phyloP scores from a whole-genome alignment of 2,329 filamentous ascomycete species.

The Colletotrichum graminicola region DNA sequence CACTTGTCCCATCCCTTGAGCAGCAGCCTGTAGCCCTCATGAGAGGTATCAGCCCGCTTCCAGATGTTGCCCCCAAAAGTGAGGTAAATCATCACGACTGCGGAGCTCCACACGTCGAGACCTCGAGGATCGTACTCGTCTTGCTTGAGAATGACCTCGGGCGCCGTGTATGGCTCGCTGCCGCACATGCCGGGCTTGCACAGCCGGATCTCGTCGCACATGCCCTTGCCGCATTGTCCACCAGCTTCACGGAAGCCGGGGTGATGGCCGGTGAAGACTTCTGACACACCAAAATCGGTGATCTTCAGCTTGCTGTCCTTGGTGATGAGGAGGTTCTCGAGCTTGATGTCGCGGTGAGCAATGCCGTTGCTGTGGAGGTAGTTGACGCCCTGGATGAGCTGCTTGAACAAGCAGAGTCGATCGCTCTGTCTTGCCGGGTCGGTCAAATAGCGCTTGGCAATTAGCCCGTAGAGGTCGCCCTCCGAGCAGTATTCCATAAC shows the following conservation, averaged over 20 bases:
- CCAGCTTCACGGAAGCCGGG: slow-evolving; percentile 80
- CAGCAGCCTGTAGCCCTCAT: slow-evolving; percentile 72
- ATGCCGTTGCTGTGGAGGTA: slow-evolving; percentile 88
- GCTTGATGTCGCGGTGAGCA: slow-evolving; percentile 90
- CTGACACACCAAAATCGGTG: slow-evolving; percentile 90
- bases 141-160: slow-evolving; percentile 81
- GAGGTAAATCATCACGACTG: slow-evolving; percentile 84
- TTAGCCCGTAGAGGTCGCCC: slow-evolving; percentile 82
- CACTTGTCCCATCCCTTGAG: slow-evolving; percentile 77
- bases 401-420: slow-evolving; percentile 88
- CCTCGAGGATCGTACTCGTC: slow-evolving; percentile 78
- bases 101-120: slow-evolving; percentile 88
- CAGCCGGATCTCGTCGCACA: slow-evolving; percentile 73
- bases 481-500: slow-evolving; percentile 93
- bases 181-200: slow-evolving; percentile 87
- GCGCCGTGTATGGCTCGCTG: slow-evolving; percentile 87
- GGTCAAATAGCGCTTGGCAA: slow-evolving; percentile 77
- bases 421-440: slow-evolving; percentile 74
- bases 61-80: slow-evolving; percentile 80
- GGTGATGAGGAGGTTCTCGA: slow-evolving; percentile 86
- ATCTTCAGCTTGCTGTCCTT: slow-evolving; percentile 88
- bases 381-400: slow-evolving; percentile 83
- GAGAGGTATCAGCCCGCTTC: slow-evolving; percentile 71
- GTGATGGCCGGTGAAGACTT: slow-evolving; percentile 86
- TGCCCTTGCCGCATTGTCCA: slow-evolving; percentile 79